These are phyloP conservation scores for Talaromyces sp. DNA, from an alignment of 2,329 filamentous ascomycete genomes.

Conservation along the genomic window DNA sequence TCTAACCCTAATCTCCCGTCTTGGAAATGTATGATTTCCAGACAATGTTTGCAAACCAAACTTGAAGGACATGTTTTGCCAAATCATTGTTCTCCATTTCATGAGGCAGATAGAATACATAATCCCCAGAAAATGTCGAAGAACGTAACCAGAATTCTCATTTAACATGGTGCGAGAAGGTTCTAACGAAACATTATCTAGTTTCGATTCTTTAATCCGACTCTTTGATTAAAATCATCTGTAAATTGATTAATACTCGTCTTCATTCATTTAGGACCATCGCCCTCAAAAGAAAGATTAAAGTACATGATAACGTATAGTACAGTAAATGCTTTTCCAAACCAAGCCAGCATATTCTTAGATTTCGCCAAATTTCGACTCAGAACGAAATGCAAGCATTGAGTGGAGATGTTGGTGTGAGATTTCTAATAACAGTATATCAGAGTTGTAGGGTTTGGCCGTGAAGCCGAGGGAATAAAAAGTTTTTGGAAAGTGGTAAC, in stretches of 20 bases:
- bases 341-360: constrained; percentile 2
- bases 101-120: too few relatives aligned
- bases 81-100: too few relatives aligned
- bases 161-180: too few relatives aligned
- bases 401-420: constrained; percentile 13
- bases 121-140: too few relatives aligned
- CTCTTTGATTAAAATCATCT: neutral
- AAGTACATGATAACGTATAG: constrained; percentile 10
- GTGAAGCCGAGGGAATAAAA: constrained; percentile 7
- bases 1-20: too few relatives aligned
- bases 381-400: constrained; percentile 8
- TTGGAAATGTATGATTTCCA: too few relatives aligned
- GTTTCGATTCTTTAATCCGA: too few relatives aligned
- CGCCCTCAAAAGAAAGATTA: constrained; percentile 2
- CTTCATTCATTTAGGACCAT: neutral
- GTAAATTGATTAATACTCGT: neutral
- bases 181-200: too few relatives aligned
- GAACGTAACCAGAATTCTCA: too few relatives aligned
- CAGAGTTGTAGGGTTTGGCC: constrained; percentile 1
- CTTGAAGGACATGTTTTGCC: too few relatives aligned
- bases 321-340: constrained; percentile 7
- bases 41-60: too few relatives aligned
- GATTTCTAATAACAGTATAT: neutral
- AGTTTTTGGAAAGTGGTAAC: neutral
- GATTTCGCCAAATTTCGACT: constrained; percentile 6